Percentiles rank a stretch among this genome's conserved stretches.
These are phyloP conservation scores for Irpex sp. DNA, from an alignment of 1,284 basidiomycete species.

Conservation along the genomic window DNA sequence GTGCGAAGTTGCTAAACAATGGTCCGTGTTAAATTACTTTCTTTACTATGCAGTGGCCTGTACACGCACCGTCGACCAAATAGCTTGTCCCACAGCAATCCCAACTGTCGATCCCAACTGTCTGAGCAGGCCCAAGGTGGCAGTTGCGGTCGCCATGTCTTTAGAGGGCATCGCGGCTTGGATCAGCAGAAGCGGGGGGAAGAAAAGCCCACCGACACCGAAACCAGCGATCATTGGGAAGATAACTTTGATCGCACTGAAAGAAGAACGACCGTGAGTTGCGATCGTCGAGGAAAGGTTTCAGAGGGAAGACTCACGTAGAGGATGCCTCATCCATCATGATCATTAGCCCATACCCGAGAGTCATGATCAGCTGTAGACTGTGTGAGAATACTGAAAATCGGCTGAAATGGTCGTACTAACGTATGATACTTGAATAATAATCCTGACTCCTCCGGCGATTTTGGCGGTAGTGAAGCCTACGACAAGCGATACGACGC, in stretches of 20 bases:
- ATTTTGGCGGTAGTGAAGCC: constrained; percentile 35
- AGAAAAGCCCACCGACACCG: constrained; percentile 58
- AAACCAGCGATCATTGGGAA: constrained; percentile 55
- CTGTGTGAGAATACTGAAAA: background rate
- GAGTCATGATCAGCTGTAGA: constrained; percentile 26
- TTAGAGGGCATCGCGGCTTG: constrained; percentile 79
- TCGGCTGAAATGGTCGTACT: constrained; percentile 1
- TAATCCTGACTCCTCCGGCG: constrained; percentile 34
- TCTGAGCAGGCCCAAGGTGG: constrained; percentile 57
- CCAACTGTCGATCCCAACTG: constrained; percentile 47
- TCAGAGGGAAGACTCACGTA: background rate
- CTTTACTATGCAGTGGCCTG: too few species aligned
- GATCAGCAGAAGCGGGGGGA: constrained; percentile 59
- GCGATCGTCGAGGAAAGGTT: background rate
- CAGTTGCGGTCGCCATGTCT: constrained; percentile 73
- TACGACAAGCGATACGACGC: constrained; percentile 27
- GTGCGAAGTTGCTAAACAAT: constrained; percentile 37
- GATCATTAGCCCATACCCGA: constrained; percentile 34
- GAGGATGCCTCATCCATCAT: constrained; percentile 21
- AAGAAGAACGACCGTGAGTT: background rate
- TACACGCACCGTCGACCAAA: constrained; percentile 51
- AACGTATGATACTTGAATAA: constrained; percentile 27
- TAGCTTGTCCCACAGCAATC: constrained; percentile 62
- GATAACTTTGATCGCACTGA: constrained; percentile 51
- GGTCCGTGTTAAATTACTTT: too few species aligned